A percentile compares a stretch with the other conserved stretches of the same genome.
phyloP scores from a whole-genome alignment of 2,329 filamentous ascomycete genomes.

The Epichloe uncinata region DNA sequence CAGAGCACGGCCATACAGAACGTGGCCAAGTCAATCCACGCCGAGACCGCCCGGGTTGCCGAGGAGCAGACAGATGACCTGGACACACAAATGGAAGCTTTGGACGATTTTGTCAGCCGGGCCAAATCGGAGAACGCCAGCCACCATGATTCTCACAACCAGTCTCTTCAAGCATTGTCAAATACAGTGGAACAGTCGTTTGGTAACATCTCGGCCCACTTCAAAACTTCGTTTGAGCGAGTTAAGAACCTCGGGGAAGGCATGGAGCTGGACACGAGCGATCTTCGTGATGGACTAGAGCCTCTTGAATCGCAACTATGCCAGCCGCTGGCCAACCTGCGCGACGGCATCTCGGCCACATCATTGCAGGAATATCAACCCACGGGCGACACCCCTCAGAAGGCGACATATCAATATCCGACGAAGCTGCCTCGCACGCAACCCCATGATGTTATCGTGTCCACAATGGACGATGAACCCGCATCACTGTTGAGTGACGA shows the following conservation, averaged over 20 bases:
- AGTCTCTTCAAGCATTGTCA: slow-evolving; percentile 53
- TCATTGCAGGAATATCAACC: slow-evolving; percentile 66
- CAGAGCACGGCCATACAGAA: slow-evolving; percentile 74
- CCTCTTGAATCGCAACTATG: slow-evolving; percentile 48
- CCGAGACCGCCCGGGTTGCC: slow-evolving; percentile 79
- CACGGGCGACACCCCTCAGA: slow-evolving; percentile 78
- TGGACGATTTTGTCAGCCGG: slow-evolving; percentile 81
- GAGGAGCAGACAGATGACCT: slow-evolving; percentile 81
- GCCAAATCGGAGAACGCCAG: slow-evolving; percentile 68
- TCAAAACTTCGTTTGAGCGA: slow-evolving; percentile 54
- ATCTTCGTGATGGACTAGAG: slow-evolving; percentile 46
- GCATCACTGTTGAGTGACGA: neutral
- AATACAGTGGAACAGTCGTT: slow-evolving; percentile 61
- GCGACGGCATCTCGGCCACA: slow-evolving; percentile 51
- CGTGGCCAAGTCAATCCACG: slow-evolving; percentile 76
- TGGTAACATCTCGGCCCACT: slow-evolving; percentile 53
- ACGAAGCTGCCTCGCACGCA: slow-evolving; percentile 63
- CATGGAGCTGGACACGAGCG: slow-evolving; percentile 45
- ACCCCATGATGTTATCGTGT: slow-evolving; percentile 30
- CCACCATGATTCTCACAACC: slow-evolving; percentile 57
- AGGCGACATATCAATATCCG: slow-evolving; percentile 68
- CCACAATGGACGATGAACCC: slow-evolving; percentile 22
- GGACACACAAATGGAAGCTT: slow-evolving; percentile 71
- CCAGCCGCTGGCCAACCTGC: slow-evolving; percentile 57
- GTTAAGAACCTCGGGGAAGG: slow-evolving; percentile 56